Percentiles rank a stretch among this genome's conserved stretches.
Evolutionary conservation across 2,329 filamentous ascomycete species (phyloP).

Genomic region (Sclerotinia subarctica): DNA sequence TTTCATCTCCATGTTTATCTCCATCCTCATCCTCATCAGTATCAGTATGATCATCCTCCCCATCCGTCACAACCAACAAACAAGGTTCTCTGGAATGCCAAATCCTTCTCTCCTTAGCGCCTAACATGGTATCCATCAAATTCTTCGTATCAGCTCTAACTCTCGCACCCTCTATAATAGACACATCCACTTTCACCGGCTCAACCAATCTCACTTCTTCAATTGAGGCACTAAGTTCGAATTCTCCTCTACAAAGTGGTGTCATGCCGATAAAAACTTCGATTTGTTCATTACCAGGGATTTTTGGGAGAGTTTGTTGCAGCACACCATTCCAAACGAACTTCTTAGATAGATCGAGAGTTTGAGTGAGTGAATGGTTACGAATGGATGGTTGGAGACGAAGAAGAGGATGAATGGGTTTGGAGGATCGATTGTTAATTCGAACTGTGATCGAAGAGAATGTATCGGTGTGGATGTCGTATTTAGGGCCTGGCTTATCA

Average conservation of each 20-base stretch:
- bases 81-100: constrained; percentile 62
- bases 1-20: neutral
- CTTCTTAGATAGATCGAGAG: constrained; percentile 77
- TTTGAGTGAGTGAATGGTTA: constrained; percentile 60
- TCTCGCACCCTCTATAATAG: constrained; percentile 39
- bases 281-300: constrained; percentile 57
- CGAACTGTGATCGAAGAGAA: constrained; percentile 69
- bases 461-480: constrained; percentile 49
- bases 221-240: constrained; percentile 75
- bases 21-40: constrained; percentile 22
- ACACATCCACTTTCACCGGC: constrained; percentile 27
- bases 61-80: constrained; percentile 53
- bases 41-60: constrained; percentile 27
- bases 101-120: constrained; percentile 57
- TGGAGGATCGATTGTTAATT: constrained; percentile 69
- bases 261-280: constrained; percentile 68
- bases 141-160: constrained; percentile 53
- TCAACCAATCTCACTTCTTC: constrained; percentile 66
- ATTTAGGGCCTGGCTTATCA: constrained; percentile 28
- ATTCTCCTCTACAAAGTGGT: constrained; percentile 74
- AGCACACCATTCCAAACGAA: constrained; percentile 82
- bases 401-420: constrained; percentile 67
- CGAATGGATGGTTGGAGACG: constrained; percentile 74
- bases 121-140: constrained; percentile 57
- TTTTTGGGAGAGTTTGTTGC: constrained; percentile 66